Percentiles rank a stretch among this genome's conserved stretches.
These are phyloP conservation scores for Thraustotheca clavata DNA, from an alignment of 352 stramenopile genomes.

Conservation along the genomic window DNA sequence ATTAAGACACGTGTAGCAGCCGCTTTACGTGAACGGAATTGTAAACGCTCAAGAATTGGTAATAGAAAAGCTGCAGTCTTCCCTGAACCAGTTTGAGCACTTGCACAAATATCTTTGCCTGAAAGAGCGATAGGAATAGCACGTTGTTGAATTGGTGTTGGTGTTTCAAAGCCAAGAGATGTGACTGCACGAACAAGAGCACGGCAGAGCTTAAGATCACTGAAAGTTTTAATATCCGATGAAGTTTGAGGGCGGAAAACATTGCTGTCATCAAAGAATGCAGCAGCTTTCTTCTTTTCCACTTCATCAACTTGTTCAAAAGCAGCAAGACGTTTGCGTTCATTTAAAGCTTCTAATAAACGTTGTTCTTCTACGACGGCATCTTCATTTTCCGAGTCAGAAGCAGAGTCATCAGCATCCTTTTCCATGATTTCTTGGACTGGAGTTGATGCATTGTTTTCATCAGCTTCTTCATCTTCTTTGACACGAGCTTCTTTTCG, in stretches of 20 bases:
- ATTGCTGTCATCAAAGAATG: slow-evolving; percentile 76
- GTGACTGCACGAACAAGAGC: slow-evolving; percentile 95
- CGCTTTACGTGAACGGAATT: slow-evolving; percentile 86
- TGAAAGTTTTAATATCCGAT: slow-evolving; percentile 89
- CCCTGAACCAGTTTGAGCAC: slow-evolving; percentile 93
- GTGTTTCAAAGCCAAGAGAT: slow-evolving; percentile 94
- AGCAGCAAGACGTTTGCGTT: slow-evolving; percentile 37
- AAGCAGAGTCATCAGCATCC: slow-evolving; percentile 28
- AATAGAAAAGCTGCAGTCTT: slow-evolving; percentile 99
- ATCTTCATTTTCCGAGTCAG: slow-evolving; percentile 41
- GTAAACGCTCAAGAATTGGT: slow-evolving; percentile 94
- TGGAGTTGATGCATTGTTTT: slow-evolving; percentile 28
- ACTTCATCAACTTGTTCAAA: slow-evolving; percentile 54
- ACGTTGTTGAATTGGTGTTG: slow-evolving; percentile 91
- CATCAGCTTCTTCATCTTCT: slow-evolving; percentile 25
- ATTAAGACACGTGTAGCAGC: slow-evolving; percentile 93
- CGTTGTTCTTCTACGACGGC: slow-evolving; percentile 70
- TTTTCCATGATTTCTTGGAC: slow-evolving; percentile 25
- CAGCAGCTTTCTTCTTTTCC: slow-evolving; percentile 73
- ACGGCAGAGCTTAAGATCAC: slow-evolving; percentile 94
- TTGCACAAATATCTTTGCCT: slow-evolving; percentile 97
- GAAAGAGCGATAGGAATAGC: slow-evolving; percentile 92
- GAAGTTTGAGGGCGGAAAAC: slow-evolving; percentile 67
- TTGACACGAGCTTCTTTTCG: slow-evolving; percentile 27
- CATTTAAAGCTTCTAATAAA: slow-evolving; percentile 52